A percentile compares a stretch with the other conserved stretches of the same genome.
These are phyloP conservation scores for Cicer cuneatum DNA, from an alignment of 306 rosid genomes.

Conservation along the genomic window DNA sequence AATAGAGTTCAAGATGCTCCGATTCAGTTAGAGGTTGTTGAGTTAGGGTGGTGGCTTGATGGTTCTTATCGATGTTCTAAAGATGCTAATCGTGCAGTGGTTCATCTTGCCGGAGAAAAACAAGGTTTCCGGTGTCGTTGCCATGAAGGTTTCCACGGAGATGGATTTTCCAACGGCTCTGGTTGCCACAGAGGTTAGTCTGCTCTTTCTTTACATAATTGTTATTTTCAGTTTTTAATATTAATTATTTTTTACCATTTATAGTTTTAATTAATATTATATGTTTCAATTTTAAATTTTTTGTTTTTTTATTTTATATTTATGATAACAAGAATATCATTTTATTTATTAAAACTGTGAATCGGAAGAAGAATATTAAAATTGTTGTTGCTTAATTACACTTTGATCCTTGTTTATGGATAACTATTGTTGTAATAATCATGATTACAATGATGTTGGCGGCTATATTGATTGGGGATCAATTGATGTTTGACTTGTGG, in stretches of 20 bases:
- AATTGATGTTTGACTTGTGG: slow-evolving; percentile 50
- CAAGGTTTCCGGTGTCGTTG: slow-evolving; percentile 70
- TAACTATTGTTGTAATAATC: background rate
- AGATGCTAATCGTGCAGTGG: slow-evolving; percentile 1
- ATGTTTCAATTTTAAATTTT: too few species aligned
- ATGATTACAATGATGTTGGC: background rate
- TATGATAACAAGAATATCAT: too few species aligned
- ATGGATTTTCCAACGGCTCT: slow-evolving; percentile 58
- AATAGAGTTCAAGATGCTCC: slow-evolving; percentile 27
- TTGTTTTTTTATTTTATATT: too few species aligned
- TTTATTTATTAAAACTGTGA: too few species aligned
- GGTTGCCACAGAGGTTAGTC: slow-evolving; percentile 79
- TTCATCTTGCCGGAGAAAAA: background rate
- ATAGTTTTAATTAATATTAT: too few species aligned
- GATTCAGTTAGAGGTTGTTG: slow-evolving; percentile 60
- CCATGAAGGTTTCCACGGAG: slow-evolving; percentile 61
- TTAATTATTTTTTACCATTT: too few species aligned
- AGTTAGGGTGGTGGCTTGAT: slow-evolving; percentile 84
- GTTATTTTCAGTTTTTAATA: too few species aligned
- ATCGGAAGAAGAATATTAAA: background rate
- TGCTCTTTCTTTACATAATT: too few species aligned
- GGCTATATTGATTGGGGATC: slow-evolving; percentile 28
- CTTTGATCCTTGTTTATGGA: slow-evolving; percentile 1
- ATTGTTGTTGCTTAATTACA: background rate
- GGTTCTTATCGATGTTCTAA: slow-evolving; percentile 38